A percentile compares a stretch with the other conserved stretches of the same genome.
Evolutionary conservation across 768 basidiomycete genomes (phyloP).

Genomic region (Pleurotus tuber-regium): DNA sequence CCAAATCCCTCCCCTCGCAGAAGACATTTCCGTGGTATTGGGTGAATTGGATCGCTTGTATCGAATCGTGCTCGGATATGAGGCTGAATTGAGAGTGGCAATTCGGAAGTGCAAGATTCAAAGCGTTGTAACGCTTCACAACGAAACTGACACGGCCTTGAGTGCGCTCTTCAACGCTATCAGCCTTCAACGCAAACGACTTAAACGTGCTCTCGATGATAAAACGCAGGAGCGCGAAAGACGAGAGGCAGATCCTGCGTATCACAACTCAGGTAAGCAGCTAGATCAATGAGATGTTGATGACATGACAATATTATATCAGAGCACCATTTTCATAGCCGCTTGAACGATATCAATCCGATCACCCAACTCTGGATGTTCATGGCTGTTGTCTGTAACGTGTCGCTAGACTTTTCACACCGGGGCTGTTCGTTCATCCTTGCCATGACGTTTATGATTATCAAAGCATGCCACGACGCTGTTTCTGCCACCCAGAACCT

Average conservation of each 20-base stretch:
- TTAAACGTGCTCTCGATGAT: neutral
- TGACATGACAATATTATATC: neutral
- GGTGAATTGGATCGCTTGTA: neutral
- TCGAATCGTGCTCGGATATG: neutral
- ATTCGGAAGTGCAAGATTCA: neutral
- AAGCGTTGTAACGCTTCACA: neutral
- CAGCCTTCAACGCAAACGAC: neutral
- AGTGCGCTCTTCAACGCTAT: neutral
- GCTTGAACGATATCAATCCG: neutral
- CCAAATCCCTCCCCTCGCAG: neutral
- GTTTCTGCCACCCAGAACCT: neutral
- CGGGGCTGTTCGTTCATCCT: neutral
- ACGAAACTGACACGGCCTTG: neutral
- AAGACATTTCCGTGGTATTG: neutral
- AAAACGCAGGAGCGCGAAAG: neutral
- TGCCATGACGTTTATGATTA: neutral
- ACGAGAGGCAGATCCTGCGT: neutral
- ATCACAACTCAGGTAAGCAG: neutral
- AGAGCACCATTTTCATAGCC: neutral
- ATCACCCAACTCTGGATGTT: conserved; percentile 1
- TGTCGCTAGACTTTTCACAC: neutral
- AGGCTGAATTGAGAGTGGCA: neutral
- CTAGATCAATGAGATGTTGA: neutral
- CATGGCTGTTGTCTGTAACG: neutral
- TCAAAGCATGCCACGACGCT: neutral